Conservation (phyloP, 2,329 filamentous ascomycete genomes). For the Fusarium sp. region DNA sequence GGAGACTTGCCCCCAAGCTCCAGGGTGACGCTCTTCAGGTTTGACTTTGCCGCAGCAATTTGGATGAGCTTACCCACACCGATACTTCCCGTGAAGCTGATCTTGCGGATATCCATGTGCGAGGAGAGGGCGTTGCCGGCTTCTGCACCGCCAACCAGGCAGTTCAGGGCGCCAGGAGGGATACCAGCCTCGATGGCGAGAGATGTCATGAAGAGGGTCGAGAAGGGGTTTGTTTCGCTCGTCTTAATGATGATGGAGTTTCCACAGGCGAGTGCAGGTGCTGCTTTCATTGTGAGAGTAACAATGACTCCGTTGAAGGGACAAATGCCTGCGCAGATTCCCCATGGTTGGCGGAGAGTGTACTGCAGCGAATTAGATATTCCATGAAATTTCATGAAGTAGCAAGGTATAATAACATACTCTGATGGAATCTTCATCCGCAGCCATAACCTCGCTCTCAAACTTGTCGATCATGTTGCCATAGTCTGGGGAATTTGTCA, state of each 20-base stretch:
- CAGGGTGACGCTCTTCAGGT: not conserved
- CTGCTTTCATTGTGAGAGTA: not conserved
- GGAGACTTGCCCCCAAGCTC: not conserved
- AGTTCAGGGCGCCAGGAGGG: not conserved
- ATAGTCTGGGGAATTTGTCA: not conserved
- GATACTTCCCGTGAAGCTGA: not conserved
- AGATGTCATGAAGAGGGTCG: not conserved
- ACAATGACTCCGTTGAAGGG: not conserved
- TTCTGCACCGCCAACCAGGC: not conserved
- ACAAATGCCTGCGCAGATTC: not conserved
- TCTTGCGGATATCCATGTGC: conserved; percentile 1
- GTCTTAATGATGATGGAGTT: not conserved
- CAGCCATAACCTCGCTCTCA: not conserved
- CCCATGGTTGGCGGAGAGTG: not conserved
- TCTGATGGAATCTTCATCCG: not conserved
- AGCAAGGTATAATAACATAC: not conserved
- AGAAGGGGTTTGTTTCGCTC: not conserved
- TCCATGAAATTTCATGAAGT: not conserved
- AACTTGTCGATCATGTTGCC: not conserved
- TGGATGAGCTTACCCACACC: not conserved
- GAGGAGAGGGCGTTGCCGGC: not conserved
- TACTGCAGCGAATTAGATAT: not conserved
- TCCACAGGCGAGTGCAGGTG: not conserved
- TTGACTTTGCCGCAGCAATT: not conserved
- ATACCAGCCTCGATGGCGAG: not conserved